Evolutionary conservation across 2,329 filamentous ascomycete genomes (phyloP).

Genomic region (Cladobotryum protrusum): DNA sequence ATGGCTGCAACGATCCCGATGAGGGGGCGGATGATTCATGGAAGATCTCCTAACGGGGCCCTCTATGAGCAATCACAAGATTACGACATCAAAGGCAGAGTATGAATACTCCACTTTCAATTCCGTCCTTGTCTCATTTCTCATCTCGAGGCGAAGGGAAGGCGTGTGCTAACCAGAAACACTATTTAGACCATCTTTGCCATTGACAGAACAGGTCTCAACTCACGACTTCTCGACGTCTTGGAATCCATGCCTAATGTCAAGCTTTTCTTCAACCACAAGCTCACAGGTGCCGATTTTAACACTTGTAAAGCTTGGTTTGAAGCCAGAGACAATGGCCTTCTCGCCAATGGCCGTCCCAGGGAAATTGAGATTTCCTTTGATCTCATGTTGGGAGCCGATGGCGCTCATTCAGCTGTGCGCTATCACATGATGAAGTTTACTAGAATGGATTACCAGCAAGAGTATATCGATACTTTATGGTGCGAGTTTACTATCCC

Average conservation of each 20-base stretch:
- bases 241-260: constrained; percentile 83
- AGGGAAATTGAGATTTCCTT: constrained; percentile 78
- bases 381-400: constrained; percentile 88
- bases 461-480: constrained; percentile 91
- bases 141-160: neutral
- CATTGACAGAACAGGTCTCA: constrained; percentile 77
- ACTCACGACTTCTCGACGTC: constrained; percentile 75
- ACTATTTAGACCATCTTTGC: constrained; percentile 66
- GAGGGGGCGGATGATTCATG: constrained; percentile 94
- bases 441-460: constrained; percentile 80
- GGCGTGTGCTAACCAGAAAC: constrained; percentile 7
- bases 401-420: constrained; percentile 88
- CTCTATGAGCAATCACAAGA: constrained; percentile 78
- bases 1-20: constrained; percentile 80
- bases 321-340: constrained; percentile 46
- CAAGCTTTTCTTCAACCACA: constrained; percentile 86
- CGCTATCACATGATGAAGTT: constrained; percentile 96
- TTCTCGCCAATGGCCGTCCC: constrained; percentile 37
- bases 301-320: constrained; percentile 78
- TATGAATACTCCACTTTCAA: constrained; percentile 35
- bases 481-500: constrained; percentile 95
- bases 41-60: constrained; percentile 54
- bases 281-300: constrained; percentile 86
- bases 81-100: constrained; percentile 84
- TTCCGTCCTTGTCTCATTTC: neutral